A percentile compares a stretch with the other conserved stretches of the same genome.
These are phyloP conservation scores for Pleurotus platypus DNA, from an alignment of 768 basidiomycete species.

Conservation along the genomic window DNA sequence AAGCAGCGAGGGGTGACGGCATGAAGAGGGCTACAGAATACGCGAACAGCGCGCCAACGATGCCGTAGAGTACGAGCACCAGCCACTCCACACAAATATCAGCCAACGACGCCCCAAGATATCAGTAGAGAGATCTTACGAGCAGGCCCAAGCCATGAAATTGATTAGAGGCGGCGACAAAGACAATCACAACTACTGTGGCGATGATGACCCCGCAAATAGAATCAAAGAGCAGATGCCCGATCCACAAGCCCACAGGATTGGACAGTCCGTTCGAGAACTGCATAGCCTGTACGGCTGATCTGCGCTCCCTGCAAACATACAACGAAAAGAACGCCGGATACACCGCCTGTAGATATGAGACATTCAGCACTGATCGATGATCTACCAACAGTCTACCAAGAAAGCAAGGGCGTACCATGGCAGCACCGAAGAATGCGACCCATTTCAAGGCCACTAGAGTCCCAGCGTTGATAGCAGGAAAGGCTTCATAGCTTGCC, in stretches of 20 bases:
- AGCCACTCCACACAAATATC: slow-evolving; percentile 52
- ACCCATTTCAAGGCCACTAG: slow-evolving; percentile 69
- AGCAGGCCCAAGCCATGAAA: slow-evolving; percentile 69
- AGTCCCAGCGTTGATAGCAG: slow-evolving; percentile 50
- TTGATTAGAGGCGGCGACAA: slow-evolving; percentile 51
- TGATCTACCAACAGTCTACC: background rate
- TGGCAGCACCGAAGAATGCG: slow-evolving; percentile 67
- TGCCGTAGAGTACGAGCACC: slow-evolving; percentile 65
- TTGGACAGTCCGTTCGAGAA: slow-evolving; percentile 71
- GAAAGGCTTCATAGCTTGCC: slow-evolving; percentile 57
- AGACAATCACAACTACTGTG: slow-evolving; percentile 62
- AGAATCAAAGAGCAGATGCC: slow-evolving; percentile 73
- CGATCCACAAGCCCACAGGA: slow-evolving; percentile 72
- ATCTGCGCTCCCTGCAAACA: slow-evolving; percentile 67
- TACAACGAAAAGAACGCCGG: slow-evolving; percentile 84
- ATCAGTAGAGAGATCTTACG: slow-evolving; percentile 27
- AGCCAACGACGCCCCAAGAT: background rate
- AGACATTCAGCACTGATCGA: background rate
- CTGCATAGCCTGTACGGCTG: slow-evolving; percentile 80
- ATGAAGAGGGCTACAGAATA: slow-evolving; percentile 62
- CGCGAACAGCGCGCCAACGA: slow-evolving; percentile 64
- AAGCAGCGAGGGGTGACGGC: slow-evolving; percentile 66
- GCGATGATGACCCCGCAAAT: slow-evolving; percentile 56
- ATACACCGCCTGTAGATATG: slow-evolving; percentile 52
- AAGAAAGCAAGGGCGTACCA: slow-evolving; percentile 40